phyloP scores from a whole-genome alignment of 1,284 basidiomycete species.

The Cryptococcus sp. region DNA sequence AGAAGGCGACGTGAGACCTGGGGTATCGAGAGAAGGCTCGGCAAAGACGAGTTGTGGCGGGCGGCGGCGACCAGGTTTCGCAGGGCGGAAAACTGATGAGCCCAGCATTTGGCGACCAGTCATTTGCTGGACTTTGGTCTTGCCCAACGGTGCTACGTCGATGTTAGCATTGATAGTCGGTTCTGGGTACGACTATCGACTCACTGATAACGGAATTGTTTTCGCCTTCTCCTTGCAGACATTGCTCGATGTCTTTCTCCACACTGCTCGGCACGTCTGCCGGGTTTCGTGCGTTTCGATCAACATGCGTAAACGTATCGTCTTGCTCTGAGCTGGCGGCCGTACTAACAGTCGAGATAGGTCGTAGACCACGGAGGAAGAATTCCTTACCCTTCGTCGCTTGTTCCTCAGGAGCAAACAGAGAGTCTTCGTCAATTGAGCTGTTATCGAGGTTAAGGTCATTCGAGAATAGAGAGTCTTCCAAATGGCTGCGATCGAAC shows the following conservation, averaged over 20 bases:
- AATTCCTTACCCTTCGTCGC: constrained; percentile 16
- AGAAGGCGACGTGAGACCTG: constrained; percentile 41
- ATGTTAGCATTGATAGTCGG: not conserved
- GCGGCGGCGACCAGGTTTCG: constrained; percentile 27
- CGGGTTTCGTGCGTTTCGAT: not conserved
- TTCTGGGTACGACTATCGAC: not conserved
- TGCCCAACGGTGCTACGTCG: constrained; percentile 8
- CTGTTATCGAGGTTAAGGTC: constrained; percentile 54
- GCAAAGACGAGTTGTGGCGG: constrained; percentile 29
- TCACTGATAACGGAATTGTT: constrained; percentile 29
- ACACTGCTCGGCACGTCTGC: constrained; percentile 2
- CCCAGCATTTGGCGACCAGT: constrained; percentile 21
- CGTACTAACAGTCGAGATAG: constrained; percentile 28
- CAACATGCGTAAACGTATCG: constrained; percentile 34
- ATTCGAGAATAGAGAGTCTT: constrained; percentile 69
- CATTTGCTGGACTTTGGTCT: constrained; percentile 1
- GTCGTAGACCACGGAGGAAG: constrained; percentile 34
- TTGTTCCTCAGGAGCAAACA: constrained; percentile 59
- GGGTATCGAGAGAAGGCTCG: constrained; percentile 26
- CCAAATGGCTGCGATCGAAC: constrained; percentile 56
- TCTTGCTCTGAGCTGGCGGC: constrained; percentile 21
- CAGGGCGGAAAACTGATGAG: constrained; percentile 24
- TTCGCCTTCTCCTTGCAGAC: constrained; percentile 32
- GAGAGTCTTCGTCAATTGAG: constrained; percentile 60
- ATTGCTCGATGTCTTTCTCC: constrained; percentile 10